A percentile compares a stretch with the other conserved stretches of the same genome.
Conservation (phyloP, 225 moss, liverwort and hornwort species). For the Sphagnum contortum region DNA sequence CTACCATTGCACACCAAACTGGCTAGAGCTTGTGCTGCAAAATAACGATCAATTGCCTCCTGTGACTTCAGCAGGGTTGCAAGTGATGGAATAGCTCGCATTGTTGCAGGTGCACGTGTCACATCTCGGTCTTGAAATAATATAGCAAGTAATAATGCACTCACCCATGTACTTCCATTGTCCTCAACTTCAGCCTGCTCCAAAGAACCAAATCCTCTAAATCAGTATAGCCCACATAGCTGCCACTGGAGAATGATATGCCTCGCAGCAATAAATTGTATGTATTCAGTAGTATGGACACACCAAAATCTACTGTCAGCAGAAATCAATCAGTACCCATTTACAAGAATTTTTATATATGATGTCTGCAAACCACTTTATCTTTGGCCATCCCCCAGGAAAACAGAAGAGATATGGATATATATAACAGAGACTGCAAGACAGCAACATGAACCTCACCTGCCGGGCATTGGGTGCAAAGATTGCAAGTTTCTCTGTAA, state of each 20-base stretch:
- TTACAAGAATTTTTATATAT: too few species aligned
- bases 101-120: slow-evolving; percentile 92
- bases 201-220: too few species aligned
- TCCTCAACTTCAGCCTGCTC: slow-evolving; percentile 93
- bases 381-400: too few species aligned
- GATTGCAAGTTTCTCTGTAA: slow-evolving; percentile 90
- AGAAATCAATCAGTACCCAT: too few species aligned
- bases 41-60: slow-evolving; percentile 85
- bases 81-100: slow-evolving; percentile 89
- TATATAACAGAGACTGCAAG: too few species aligned
- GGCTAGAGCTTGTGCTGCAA: slow-evolving; percentile 92
- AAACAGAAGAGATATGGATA: too few species aligned
- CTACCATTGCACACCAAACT: slow-evolving; percentile 98
- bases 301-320: too few species aligned
- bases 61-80: slow-evolving; percentile 93
- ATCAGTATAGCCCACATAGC: too few species aligned
- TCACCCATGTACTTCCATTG: slow-evolving; percentile 97
- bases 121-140: slow-evolving; percentile 97
- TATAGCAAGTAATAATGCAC: slow-evolving; percentile 83
- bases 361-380: too few species aligned
- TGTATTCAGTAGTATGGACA: too few species aligned
- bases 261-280: too few species aligned
- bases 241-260: too few species aligned
- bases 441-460: slow-evolving; percentile 26
- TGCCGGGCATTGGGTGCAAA: slow-evolving; percentile 98